Base-by-base conservation (phyloP, 176 grass and related monocot species). In the Rhynchospora pubera region DNA sequence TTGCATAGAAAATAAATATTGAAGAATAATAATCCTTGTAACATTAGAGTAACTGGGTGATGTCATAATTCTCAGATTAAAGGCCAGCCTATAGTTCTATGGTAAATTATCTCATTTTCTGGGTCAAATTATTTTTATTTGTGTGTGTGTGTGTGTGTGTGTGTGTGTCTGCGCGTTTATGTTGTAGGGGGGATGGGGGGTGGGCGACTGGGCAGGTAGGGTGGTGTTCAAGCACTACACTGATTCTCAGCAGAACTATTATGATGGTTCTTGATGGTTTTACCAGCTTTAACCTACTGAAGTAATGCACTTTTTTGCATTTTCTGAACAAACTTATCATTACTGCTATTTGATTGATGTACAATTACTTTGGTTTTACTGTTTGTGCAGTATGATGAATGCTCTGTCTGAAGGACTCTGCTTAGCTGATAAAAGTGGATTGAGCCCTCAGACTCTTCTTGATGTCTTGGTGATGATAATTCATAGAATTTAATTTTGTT, bases 371-470 rank as follows among this genome's bases (percentile, higher is more conserved):
- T 59, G 19, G 26, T 47, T 9, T 65, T 50, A 64, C 62, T 19
- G 9, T 73, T 22, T 53, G n/a, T 75, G 57, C 90, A 98, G 96
- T 74, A 94, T 94, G 90, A 94, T 98, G 96, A 98, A 91, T 84
- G 82, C 87, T 65, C 83, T 98, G 63, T 98, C 92, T 57, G 92
- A 98, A 66, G 96, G 96, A 80, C 90, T 98, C 15, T 93, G 62
- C 79, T 90, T 98, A 62, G 92, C 96, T 16, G 92, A 98, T 76
- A 90, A 77, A 87, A 94, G 96, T 85, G 92, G 92, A 5, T 9
- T 98, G 84, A 91, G 62, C 76, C 84, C 88, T 47, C 83, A 98
- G 74, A 91, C 87, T 0, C 92, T 98, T 68, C 85, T 94, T 13
- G 92, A 98, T 74, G 92, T 94, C 34, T 76, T 98, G 90, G 96